Evolutionary conservation across 208 protist genomes (phyloP), one percentile per base, ranked within the genome.

Genomic region (Tritrichomonas foetus): DNA sequence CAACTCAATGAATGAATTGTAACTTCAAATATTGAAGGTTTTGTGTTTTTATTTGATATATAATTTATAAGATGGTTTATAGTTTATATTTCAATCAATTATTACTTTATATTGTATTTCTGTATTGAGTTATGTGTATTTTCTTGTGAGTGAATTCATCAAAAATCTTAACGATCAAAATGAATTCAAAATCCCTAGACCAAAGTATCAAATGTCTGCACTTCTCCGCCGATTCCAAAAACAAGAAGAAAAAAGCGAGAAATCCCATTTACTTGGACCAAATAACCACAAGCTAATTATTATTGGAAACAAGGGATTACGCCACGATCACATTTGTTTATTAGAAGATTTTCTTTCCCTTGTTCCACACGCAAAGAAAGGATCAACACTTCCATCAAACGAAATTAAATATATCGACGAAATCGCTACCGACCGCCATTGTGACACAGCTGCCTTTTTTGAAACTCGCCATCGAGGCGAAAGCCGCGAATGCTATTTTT

Each of bases 401-500:
- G 74, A 84, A 33, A 47, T 84, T 13, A 49, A 84, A 11, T 33
- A 33, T 3, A 9, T 84, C 3, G 36, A 84, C n/a, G 44, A 49
- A 84, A 84, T 84, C 11, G 74, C 74, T 33, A 14, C 74, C 8
- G 74, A 84, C 22, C 27, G 14, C 3, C 74, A 84, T 53, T 84
- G 74, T 44, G 74, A 84, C 22, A 53, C 44, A 25, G 74, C 53
- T 84, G 74, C 44, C n/a, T 53, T 53, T 14, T 84, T 84, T 53
- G 74, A 84, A 84, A 84, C 74, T n/a, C 27, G 36, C 20, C 74
- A 84, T 53, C 36, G 36, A 30, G 27, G 27, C 3, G 27, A 69
- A n/a, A 8, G 3, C 27, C 1, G 14, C 22, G 95, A 96, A 89
- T 41, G 94, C 16, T 96, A 96, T 47, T 66, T 96, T 9, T 96